Evolutionary conservation across 1,139 yeast species (phyloP).

Genomic region (Blastobotrys petasosporus): DNA sequence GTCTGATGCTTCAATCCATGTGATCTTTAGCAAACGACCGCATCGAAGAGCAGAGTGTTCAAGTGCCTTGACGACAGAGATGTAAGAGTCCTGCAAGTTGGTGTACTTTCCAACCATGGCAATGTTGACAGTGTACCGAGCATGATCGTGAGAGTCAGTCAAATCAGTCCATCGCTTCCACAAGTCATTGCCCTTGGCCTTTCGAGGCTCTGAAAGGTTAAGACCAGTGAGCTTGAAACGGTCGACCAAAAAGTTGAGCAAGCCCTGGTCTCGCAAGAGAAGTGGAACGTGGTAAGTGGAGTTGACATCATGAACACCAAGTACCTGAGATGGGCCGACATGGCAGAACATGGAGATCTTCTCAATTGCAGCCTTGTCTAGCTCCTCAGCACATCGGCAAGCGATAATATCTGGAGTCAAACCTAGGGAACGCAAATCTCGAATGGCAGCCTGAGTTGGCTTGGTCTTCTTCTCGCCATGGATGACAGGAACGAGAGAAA

Average conservation of each 20-base stretch:
- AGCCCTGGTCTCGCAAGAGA: conserved; percentile 77
- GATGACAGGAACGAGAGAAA: conserved; percentile 92
- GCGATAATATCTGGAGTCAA: conserved; percentile 96
- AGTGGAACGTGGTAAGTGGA: conserved; percentile 97
- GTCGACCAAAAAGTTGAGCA: conserved; percentile 65
- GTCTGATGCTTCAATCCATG: conserved; percentile 94
- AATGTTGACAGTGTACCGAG: conserved; percentile 82
- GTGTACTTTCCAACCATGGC: conserved; percentile 98
- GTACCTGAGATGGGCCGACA: conserved; percentile 94
- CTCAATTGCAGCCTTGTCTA: conserved; percentile 78
- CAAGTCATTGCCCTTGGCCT: conserved; percentile 58
- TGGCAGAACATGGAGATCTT: conserved; percentile 99
- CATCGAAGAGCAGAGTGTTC: conserved; percentile 95
- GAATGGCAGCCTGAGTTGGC: conserved; percentile 98
- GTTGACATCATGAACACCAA: conserved; percentile 95
- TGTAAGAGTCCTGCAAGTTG: conserved; percentile 87
- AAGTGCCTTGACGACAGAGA: conserved; percentile 89
- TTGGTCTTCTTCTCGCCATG: conserved; percentile 98
- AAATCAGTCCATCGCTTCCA: conserved; percentile 74
- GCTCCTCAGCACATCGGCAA: conserved; percentile 84
- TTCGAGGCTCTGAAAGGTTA: conserved; percentile 48
- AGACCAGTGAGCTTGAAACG: conserved; percentile 60
- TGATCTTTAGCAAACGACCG: conserved; percentile 73
- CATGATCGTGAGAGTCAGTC: conserved; percentile 71
- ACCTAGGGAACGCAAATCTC: conserved; percentile 92